phyloP scores from a whole-genome alignment of 2,329 filamentous ascomycete species.

The Penicillium sp. region DNA sequence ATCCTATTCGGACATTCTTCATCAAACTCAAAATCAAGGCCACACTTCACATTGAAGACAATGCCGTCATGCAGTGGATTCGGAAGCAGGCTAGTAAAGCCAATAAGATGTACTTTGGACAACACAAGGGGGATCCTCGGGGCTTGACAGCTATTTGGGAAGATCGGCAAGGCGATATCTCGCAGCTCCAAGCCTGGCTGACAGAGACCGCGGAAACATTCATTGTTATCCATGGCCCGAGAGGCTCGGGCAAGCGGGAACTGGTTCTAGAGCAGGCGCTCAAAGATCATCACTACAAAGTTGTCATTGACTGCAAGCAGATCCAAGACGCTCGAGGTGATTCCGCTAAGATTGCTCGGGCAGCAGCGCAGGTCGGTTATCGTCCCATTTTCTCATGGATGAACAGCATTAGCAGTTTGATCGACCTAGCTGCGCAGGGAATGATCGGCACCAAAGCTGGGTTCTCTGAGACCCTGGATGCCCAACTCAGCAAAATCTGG shows the following conservation, averaged over 20 bases:
- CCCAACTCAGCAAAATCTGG: slow-evolving; percentile 85
- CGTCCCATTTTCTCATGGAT: slow-evolving; percentile 94
- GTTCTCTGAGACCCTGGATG: slow-evolving; percentile 89
- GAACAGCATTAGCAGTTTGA: slow-evolving; percentile 87
- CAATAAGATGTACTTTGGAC: slow-evolving; percentile 45
- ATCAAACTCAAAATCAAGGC: slow-evolving; percentile 84
- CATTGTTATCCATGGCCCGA: slow-evolving; percentile 87
- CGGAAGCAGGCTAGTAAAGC: slow-evolving; percentile 59
- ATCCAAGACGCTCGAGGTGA: slow-evolving; percentile 91
- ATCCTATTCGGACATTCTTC: slow-evolving; percentile 91
- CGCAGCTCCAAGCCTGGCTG: slow-evolving; percentile 80
- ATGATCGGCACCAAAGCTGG: slow-evolving; percentile 93
- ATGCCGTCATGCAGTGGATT: slow-evolving; percentile 76
- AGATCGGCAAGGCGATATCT: slow-evolving; percentile 77
- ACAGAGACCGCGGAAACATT: slow-evolving; percentile 89
- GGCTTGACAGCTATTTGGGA: slow-evolving; percentile 83
- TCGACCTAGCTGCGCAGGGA: slow-evolving; percentile 89
- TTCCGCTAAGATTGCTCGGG: slow-evolving; percentile 75
- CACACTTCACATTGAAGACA: slow-evolving; percentile 72
- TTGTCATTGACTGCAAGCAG: slow-evolving; percentile 89
- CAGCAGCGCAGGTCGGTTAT: slow-evolving; percentile 84
- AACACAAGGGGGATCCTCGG: slow-evolving; percentile 59
- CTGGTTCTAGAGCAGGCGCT: slow-evolving; percentile 83
- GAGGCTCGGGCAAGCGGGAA: slow-evolving; percentile 87
- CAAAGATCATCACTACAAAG: slow-evolving; percentile 70